phyloP scores from a whole-genome alignment of 2,329 filamentous ascomycete species.

The Hypoxylon sp. region DNA sequence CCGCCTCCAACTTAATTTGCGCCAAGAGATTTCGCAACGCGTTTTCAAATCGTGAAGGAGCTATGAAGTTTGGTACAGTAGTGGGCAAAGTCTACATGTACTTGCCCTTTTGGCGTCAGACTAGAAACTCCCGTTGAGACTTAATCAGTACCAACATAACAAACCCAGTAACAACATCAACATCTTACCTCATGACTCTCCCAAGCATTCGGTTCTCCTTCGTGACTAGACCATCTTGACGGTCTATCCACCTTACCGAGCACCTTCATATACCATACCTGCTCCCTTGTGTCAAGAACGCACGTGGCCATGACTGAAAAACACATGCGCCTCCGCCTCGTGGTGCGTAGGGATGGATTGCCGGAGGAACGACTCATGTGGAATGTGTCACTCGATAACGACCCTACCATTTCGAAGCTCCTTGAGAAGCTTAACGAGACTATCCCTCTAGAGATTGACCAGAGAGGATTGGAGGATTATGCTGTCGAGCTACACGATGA shows the following conservation, averaged over 20 bases:
- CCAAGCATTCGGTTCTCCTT: not conserved
- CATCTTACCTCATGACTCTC: not conserved
- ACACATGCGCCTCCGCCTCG: slow-evolving; percentile 78
- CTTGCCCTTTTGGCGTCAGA: not conserved
- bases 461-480: slow-evolving; percentile 94
- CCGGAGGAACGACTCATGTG: slow-evolving; percentile 81
- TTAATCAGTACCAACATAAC: not conserved
- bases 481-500: slow-evolving; percentile 76
- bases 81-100: not conserved
- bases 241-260: not conserved
- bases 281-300: not conserved
- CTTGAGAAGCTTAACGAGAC: slow-evolving; percentile 83
- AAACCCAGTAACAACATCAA: not conserved
- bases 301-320: slow-evolving; percentile 52
- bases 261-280: not conserved
- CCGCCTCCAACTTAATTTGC: slow-evolving; percentile 3
- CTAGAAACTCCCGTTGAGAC: not conserved
- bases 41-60: slow-evolving; percentile 8
- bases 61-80: not conserved
- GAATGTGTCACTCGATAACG: slow-evolving; percentile 68
- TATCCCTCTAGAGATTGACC: slow-evolving; percentile 81
- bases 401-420: slow-evolving; percentile 80
- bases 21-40: slow-evolving; percentile 20
- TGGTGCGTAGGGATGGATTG: slow-evolving; percentile 78
- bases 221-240: not conserved